Evolutionary conservation across 2,329 filamentous ascomycete species (phyloP), one percentile per base, ranked within the genome.

Genomic region (Fusarium sp.): DNA sequence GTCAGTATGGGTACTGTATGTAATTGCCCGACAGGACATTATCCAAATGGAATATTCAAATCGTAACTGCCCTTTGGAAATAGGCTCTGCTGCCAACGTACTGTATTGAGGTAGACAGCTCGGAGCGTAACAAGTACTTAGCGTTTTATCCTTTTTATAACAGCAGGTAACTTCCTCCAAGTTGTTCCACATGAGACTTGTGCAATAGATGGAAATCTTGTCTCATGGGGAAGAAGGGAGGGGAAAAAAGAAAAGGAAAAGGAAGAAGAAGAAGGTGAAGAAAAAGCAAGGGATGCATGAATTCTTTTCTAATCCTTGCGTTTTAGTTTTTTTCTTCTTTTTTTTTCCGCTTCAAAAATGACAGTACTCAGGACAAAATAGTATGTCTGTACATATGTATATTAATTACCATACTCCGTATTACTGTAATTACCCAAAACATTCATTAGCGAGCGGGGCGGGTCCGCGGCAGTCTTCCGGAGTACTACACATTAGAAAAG

Each of bases 401-500:
- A 34, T 18, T 34, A 18, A 34, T 18, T 34, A 18, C 32, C 3
- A 10, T 18, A 37, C 32, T 37, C 32, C 16, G 16, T 37, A 37
- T 37, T 37, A 18, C 32, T 37, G 16, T 37, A 34, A 37, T 18
- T 37, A 37, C 16, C 32, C 16, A 37, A 37, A 37, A 37, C 32
- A 37, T 18, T 37, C 5, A 37, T 10, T 37, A 37, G 32, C 16
- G 32, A 16, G 16, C 9, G 32, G 63, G 65, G 65, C 67, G 74
- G 74, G 73, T 75, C 73, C 74, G 74, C 73, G 74, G 74, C 71
- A 73, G 59, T 57, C 59, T 76, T 70, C 74, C 74, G 74, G 72
- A 60, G 67, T 37, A 34, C 32, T 34, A 2, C 18, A 18, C 16
- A 34, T 34, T 5, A 34, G 16, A 18, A 34, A 18, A 18, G 32